Conservation (phyloP, 2,329 filamentous ascomycete species). For the Curvularia lunata region DNA sequence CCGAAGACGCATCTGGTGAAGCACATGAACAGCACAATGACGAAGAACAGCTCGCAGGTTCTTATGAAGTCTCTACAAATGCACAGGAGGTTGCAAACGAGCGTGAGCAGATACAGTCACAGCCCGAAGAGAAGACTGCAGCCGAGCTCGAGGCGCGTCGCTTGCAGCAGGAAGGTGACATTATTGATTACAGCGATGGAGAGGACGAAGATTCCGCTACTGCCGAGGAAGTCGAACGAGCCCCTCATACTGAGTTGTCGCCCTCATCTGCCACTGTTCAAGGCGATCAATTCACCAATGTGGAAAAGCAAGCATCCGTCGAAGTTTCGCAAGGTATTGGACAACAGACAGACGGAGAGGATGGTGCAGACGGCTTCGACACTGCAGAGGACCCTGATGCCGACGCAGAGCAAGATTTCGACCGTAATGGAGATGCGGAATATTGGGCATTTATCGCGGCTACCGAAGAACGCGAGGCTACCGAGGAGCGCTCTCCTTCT, state of each 20-base stretch:
- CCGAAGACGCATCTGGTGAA: slow-evolving; percentile 5
- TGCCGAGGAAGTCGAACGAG: slow-evolving; percentile 15
- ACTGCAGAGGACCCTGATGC: slow-evolving; percentile 7
- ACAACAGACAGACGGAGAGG: slow-evolving; percentile 5
- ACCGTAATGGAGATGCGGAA: slow-evolving; percentile 19
- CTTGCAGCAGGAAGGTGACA: slow-evolving; percentile 47
- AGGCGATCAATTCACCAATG: slow-evolving; percentile 36
- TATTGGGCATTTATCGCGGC: slow-evolving; percentile 27
- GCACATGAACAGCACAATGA: slow-evolving; percentile 1
- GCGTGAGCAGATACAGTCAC: slow-evolving; percentile 1
- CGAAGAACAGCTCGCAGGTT: slow-evolving; percentile 4
- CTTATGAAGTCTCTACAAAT: slow-evolving; percentile 1
- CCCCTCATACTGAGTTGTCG: slow-evolving; percentile 23
- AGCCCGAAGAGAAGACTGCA: slow-evolving; percentile 3
- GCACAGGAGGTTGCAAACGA: slow-evolving; percentile 4
- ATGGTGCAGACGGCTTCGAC: slow-evolving; percentile 8
- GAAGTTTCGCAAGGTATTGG: slow-evolving; percentile 8
- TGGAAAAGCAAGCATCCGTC: slow-evolving; percentile 11
- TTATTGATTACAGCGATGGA: slow-evolving; percentile 61
- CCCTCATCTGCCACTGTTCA: slow-evolving; percentile 45
- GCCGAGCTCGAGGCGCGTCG: slow-evolving; percentile 18
- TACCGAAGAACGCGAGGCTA: slow-evolving; percentile 20
- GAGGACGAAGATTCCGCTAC: slow-evolving; percentile 38
- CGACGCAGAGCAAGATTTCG: slow-evolving; percentile 11
- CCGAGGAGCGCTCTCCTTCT: slow-evolving; percentile 20